These are phyloP conservation scores for Globisporangium ultimum DNA, from an alignment of 352 stramenopile genomes.

Conservation along the genomic window DNA sequence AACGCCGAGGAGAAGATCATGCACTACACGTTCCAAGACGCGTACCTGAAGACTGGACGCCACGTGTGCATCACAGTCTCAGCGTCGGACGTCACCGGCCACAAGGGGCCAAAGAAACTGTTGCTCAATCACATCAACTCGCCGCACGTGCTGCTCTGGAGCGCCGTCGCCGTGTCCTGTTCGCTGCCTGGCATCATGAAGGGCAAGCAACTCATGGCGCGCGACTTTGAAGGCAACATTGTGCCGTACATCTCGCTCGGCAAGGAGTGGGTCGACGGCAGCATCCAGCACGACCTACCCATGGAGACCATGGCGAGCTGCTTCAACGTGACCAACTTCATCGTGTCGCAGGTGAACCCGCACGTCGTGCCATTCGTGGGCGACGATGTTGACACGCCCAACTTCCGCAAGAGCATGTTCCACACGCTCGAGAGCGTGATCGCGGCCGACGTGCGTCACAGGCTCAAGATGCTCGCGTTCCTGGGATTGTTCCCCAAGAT, in stretches of 20 bases:
- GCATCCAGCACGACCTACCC: constrained; percentile 88
- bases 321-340: constrained; percentile 94
- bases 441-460: constrained; percentile 49
- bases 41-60: constrained; percentile 89
- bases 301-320: constrained; percentile 93
- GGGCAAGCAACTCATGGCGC: constrained; percentile 76
- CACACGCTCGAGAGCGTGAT: constrained; percentile 87
- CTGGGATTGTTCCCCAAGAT: constrained; percentile 86
- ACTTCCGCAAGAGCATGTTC: constrained; percentile 60
- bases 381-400: constrained; percentile 80
- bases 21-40: constrained; percentile 93
- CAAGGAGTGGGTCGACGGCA: constrained; percentile 93
- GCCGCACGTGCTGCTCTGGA: constrained; percentile 90
- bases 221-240: constrained; percentile 78
- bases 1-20: constrained; percentile 38
- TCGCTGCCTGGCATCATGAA: constrained; percentile 92
- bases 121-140: constrained; percentile 93
- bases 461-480: constrained; percentile 74
- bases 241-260: constrained; percentile 90
- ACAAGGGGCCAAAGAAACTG: constrained; percentile 75
- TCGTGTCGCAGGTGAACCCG: constrained; percentile 89
- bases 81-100: constrained; percentile 85
- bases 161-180: constrained; percentile 88
- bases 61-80: constrained; percentile 95
- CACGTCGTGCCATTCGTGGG: constrained; percentile 92